A percentile compares a stretch with the other conserved stretches of the same genome.
Evolutionary conservation across 306 rosid species (phyloP).

Genomic region (Gillenia trifoliata): DNA sequence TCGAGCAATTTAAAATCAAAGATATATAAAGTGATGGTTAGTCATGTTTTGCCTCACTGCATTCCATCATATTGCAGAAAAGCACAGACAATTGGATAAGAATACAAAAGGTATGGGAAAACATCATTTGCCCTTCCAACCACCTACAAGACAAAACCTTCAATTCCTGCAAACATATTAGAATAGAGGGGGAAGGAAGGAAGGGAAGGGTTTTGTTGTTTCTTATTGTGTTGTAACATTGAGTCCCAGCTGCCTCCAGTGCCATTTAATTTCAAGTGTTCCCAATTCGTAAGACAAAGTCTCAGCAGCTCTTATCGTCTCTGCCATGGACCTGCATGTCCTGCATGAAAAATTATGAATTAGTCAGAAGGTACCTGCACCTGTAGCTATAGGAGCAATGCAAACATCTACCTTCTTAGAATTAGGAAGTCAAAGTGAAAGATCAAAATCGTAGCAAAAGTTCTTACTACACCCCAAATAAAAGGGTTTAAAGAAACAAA

Average conservation of each 20-base stretch:
- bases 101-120: slow-evolving; percentile 44
- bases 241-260: slow-evolving; percentile 24
- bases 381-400: neutral
- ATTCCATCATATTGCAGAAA: slow-evolving; percentile 6
- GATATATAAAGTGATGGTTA: slow-evolving; percentile 5
- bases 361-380: slow-evolving; percentile 11
- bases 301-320: slow-evolving; percentile 33
- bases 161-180: slow-evolving; percentile 20
- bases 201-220: slow-evolving; percentile 19
- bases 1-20: neutral
- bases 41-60: slow-evolving; percentile 9
- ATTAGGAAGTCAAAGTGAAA: neutral
- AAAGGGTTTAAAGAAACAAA: neutral
- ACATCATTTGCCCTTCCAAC: slow-evolving; percentile 50
- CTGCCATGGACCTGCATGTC: slow-evolving; percentile 29
- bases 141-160: slow-evolving; percentile 57
- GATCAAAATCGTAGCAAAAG: neutral
- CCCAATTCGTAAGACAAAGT: slow-evolving; percentile 48
- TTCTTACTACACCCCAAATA: neutral
- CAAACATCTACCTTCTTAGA: neutral
- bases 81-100: slow-evolving; percentile 23
- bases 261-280: slow-evolving; percentile 39
- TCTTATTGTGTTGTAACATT: slow-evolving; percentile 29
- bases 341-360: neutral
- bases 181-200: slow-evolving; percentile 11